Conservation (phyloP, 2,329 filamentous ascomycete genomes). For the Diplodia intermedia region DNA sequence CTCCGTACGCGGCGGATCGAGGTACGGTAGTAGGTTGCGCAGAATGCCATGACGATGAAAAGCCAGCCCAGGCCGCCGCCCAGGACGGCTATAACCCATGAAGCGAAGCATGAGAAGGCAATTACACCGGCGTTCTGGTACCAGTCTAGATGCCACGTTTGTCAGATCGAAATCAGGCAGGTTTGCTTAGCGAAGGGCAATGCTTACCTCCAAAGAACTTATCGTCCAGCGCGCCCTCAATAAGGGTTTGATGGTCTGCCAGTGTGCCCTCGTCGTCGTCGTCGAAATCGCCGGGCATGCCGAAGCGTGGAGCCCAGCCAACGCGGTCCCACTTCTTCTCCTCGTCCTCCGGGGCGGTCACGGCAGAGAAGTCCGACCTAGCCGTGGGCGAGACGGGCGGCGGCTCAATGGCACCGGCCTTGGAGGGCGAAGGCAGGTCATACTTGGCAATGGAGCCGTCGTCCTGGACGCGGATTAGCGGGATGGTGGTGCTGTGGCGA, state of each 20-base stretch:
- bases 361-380: slow-evolving; percentile 38
- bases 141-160: slow-evolving; percentile 70
- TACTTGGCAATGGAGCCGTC: slow-evolving; percentile 73
- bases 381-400: slow-evolving; percentile 58
- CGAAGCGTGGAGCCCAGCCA: slow-evolving; percentile 90
- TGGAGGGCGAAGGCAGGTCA: slow-evolving; percentile 77
- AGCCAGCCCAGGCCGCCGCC: slow-evolving; percentile 94
- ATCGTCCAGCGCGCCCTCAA: slow-evolving; percentile 85
- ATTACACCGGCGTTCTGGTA: slow-evolving; percentile 98
- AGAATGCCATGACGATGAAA: slow-evolving; percentile 88
- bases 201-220: slow-evolving; percentile 83
- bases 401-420: slow-evolving; percentile 68
- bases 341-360: slow-evolving; percentile 53
- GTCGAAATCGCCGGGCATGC: slow-evolving; percentile 57
- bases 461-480: slow-evolving; percentile 54
- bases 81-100: slow-evolving; percentile 87
- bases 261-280: slow-evolving; percentile 67
- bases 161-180: not conserved
- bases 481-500: slow-evolving; percentile 26
- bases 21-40: slow-evolving; percentile 95
- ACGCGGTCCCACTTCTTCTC: slow-evolving; percentile 63
- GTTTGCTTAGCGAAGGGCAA: not conserved
- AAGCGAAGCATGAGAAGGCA: slow-evolving; percentile 86
- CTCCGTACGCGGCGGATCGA: slow-evolving; percentile 91
- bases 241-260: slow-evolving; percentile 84